A percentile compares a stretch with the other conserved stretches of the same genome.
These are phyloP conservation scores for Saccharum hybrid DNA, from an alignment of 202 grass and related monocot genomes.

Conservation along the genomic window DNA sequence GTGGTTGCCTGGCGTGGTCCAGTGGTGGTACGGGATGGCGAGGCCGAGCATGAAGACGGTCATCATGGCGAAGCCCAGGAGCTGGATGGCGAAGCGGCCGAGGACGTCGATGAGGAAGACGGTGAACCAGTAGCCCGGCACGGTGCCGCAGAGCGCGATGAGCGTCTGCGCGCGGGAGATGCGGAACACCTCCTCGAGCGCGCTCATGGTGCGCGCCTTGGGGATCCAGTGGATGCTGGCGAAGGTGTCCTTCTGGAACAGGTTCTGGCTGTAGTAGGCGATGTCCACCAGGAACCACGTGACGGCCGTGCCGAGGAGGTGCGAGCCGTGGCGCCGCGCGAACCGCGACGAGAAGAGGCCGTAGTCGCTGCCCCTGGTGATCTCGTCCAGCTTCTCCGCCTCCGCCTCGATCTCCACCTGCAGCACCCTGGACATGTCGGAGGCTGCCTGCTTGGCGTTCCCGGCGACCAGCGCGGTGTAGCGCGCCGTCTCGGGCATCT, in stretches of 20 bases:
- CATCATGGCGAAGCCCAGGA: conserved; percentile 60
- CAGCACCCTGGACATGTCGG: conserved; percentile 66
- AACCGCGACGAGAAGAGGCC: conserved; percentile 63
- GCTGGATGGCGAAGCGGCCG: conserved; percentile 56
- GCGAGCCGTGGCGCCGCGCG: conserved; percentile 46
- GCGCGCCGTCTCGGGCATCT: conserved; percentile 68
- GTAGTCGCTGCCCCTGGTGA: conserved; percentile 30
- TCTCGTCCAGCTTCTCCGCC: conserved; percentile 30
- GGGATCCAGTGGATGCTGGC: conserved; percentile 60
- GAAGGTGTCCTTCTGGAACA: conserved; percentile 90
- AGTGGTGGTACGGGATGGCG: conserved; percentile 65
- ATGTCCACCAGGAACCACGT: conserved; percentile 81
- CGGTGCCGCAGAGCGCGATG: conserved; percentile 75
- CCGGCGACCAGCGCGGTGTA: conserved; percentile 58
- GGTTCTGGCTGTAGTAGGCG: conserved; percentile 84
- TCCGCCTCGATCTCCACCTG: conserved; percentile 47
- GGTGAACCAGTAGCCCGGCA: conserved; percentile 81
- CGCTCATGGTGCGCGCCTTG: conserved; percentile 64
- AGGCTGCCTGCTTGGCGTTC: conserved; percentile 54
- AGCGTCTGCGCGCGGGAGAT: conserved; percentile 66
- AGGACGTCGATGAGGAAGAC: conserved; percentile 63
- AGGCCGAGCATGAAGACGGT: conserved; percentile 67
- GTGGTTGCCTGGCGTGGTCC: conserved; percentile 54
- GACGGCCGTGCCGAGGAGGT: conserved; percentile 57
- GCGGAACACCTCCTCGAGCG: conserved; percentile 63